A percentile compares a stretch with the other conserved stretches of the same genome.
phyloP scores from a whole-genome alignment of 768 basidiomycete species.

The Serendipita vermifera region DNA sequence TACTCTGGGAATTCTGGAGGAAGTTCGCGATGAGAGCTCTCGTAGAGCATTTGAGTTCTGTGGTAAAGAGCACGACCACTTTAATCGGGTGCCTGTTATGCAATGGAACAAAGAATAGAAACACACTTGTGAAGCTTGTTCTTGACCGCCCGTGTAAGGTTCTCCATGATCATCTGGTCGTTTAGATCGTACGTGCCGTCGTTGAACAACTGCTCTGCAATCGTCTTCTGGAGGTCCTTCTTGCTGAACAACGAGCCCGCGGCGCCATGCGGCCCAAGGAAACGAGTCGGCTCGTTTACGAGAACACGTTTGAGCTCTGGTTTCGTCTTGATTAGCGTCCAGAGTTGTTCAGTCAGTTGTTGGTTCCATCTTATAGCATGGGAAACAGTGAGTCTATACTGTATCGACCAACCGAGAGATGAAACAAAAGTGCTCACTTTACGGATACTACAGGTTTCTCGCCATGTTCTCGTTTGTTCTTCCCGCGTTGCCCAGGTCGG shows the following conservation, averaged over 20 bases:
- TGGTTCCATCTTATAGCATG: not conserved
- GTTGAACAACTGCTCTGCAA: constrained; percentile 5
- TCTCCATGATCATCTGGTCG: not conserved
- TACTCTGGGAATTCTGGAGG: not conserved
- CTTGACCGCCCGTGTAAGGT: constrained; percentile 1
- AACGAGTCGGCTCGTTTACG: constrained; percentile 2
- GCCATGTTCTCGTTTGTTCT: constrained; percentile 4
- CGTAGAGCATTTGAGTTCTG: constrained; percentile 1
- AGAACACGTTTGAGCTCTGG: not conserved
- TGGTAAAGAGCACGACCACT: no score
- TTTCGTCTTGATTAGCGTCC: constrained; percentile 4
- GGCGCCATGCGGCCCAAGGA: not conserved
- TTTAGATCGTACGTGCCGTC: not conserved
- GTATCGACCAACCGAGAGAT: not conserved
- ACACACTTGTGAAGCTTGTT: constrained; percentile 7
- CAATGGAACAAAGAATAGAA: no score
- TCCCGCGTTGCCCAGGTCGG: not conserved
- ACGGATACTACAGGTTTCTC: constrained; percentile 1
- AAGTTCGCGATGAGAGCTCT: not conserved
- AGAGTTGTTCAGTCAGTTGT: constrained; percentile 3
- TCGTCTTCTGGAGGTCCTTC: constrained; percentile 2
- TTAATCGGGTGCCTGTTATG: no score
- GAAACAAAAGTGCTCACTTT: not conserved
- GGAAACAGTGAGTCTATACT: not conserved
- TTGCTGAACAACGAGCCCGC: not conserved